Percentiles rank a stretch among this genome's conserved stretches.
These are phyloP conservation scores for Talaromyces nanjingensis DNA, from an alignment of 495 filamentous ascomycete genomes.

Conservation along the genomic window DNA sequence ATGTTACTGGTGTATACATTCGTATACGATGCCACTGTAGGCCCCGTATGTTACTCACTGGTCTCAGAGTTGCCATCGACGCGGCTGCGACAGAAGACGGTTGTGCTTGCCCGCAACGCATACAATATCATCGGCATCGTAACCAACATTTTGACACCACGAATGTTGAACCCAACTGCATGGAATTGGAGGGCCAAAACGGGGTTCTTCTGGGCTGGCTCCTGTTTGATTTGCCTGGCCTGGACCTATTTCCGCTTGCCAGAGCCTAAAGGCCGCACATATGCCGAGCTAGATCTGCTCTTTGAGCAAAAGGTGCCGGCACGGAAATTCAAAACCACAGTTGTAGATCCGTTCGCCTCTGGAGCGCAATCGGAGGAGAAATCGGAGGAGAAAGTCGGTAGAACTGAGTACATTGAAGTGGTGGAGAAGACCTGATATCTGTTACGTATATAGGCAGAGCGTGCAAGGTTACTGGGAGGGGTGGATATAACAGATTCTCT, in stretches of 20 bases:
- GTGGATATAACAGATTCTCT: background rate
- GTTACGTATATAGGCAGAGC: background rate
- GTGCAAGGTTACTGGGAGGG: background rate
- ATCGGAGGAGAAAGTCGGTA: background rate
- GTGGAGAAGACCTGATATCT: constrained; percentile 3
- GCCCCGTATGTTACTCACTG: constrained; percentile 56
- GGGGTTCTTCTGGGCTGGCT: constrained; percentile 60
- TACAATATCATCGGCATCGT: constrained; percentile 52
- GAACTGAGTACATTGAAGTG: background rate
- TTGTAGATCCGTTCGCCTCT: background rate
- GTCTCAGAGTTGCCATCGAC: constrained; percentile 52
- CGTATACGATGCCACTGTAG: constrained; percentile 49
- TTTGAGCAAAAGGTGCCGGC: constrained; percentile 30
- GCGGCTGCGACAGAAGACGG: constrained; percentile 54
- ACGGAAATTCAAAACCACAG: constrained; percentile 13
- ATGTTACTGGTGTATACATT: constrained; percentile 53
- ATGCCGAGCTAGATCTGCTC: constrained; percentile 47
- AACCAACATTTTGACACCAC: constrained; percentile 59
- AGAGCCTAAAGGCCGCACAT: constrained; percentile 53
- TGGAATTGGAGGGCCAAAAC: constrained; percentile 58
- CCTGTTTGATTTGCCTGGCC: constrained; percentile 32
- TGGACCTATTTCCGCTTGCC: constrained; percentile 51
- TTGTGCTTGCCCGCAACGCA: constrained; percentile 52
- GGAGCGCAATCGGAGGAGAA: background rate
- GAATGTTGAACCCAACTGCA: constrained; percentile 60